phyloP scores from a whole-genome alignment of 73 alveolate species.

The Uronychia setigera region DNA sequence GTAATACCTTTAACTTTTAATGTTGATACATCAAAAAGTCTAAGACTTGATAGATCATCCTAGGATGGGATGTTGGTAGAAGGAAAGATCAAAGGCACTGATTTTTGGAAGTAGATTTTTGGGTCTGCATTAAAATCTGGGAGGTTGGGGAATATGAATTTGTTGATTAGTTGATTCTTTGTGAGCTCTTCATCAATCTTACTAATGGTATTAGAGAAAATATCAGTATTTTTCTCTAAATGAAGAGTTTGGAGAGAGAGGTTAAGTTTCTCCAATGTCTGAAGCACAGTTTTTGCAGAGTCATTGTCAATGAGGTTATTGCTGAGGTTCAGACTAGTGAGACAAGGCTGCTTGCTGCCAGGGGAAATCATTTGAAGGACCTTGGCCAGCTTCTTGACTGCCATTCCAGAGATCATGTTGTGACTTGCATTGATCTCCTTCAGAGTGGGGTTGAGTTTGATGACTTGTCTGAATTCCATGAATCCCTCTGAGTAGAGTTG shows the following conservation, averaged over 20 bases:
- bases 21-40: neutral
- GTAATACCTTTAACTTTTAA: no score
- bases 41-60: neutral
- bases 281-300: neutral
- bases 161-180: neutral
- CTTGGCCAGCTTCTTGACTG: neutral
- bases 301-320: conserved; percentile 10
- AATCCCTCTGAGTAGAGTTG: neutral
- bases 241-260: neutral
- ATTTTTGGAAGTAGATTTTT: neutral
- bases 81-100: neutral
- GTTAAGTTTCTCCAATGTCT: neutral
- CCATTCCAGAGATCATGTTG: conserved; percentile 5
- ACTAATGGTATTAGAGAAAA: neutral
- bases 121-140: neutral
- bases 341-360: neutral
- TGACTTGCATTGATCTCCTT: neutral
- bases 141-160: neutral
- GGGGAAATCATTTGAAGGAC: neutral
- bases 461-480: neutral
- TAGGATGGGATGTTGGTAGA: neutral
- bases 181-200: neutral
- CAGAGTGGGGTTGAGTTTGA: neutral
- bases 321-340: neutral
- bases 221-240: neutral